phyloP scores from a whole-genome alignment of 176 grass and related monocot species.

The Urochloa ruziziensis region DNA sequence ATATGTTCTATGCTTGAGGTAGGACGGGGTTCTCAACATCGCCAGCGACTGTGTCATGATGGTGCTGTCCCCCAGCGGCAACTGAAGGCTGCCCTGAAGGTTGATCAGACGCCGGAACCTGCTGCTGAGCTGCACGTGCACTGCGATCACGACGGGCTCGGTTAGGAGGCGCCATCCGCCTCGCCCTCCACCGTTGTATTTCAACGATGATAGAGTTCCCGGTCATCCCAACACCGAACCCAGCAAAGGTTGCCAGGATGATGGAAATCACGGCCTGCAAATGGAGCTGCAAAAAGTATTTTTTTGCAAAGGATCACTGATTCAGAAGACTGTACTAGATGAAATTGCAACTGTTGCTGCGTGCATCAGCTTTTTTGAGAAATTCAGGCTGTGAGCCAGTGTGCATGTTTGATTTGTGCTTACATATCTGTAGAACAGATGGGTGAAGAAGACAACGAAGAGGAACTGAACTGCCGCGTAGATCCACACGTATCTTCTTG shows the following conservation, averaged over 20 bases:
- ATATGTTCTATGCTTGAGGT: not conserved
- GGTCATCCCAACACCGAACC: slow-evolving; percentile 86
- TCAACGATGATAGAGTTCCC: slow-evolving; percentile 67
- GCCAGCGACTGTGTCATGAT: not conserved
- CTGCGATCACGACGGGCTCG: not conserved
- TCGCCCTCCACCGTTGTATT: slow-evolving; percentile 45
- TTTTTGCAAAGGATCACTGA: not conserved
- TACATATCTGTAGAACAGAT: slow-evolving; percentile 87
- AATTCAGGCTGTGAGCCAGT: too few species aligned
- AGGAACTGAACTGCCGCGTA: slow-evolving; percentile 67
- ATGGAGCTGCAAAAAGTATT: slow-evolving; percentile 52
- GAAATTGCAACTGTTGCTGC: too few species aligned
- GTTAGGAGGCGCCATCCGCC: not conserved
- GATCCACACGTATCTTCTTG: slow-evolving; percentile 75
- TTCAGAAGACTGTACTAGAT: not conserved
- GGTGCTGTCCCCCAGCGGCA: not conserved
- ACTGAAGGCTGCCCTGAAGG: slow-evolving; percentile 12
- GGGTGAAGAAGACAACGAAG: slow-evolving; percentile 76
- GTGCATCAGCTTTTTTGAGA: not conserved
- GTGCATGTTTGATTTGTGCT: not conserved
- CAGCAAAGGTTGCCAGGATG: slow-evolving; percentile 86
- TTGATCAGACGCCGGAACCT: not conserved
- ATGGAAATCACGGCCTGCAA: slow-evolving; percentile 85
- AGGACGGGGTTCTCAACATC: slow-evolving; percentile 34
- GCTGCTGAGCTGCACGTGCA: not conserved